Base-by-base conservation (phyloP, 1,284 basidiomycete species). In the Pisolithus thermaeus region DNA sequence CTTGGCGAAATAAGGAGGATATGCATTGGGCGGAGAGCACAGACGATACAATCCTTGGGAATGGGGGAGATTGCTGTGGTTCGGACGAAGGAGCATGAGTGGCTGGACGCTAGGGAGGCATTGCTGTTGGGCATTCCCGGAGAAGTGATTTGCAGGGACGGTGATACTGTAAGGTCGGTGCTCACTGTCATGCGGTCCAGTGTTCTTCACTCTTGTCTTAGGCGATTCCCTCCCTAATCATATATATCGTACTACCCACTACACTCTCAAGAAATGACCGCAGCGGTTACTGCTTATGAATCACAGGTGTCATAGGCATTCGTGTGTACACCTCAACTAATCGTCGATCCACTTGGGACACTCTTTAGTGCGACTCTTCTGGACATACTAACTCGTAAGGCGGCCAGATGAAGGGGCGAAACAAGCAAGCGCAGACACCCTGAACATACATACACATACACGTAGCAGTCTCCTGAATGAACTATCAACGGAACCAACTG, bases 11-110 rank as follows among this genome's bases (percentile, higher is more conserved):
- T 96, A 46, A 68, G 82, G 46, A 69, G 84, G 23, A 76, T 94
- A 49, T 90, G 90, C 57, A 83, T 81, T 22, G 91, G 85, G 20
- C 72, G 83, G 58, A 72, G 83, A 56, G 88, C 77, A 40, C 86
- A 83, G 70, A 84, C 74, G 3, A 73, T 92, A 27, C 82, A 81
- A 57, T 88, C 90, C 0, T 69, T 92, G 52, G 80, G 82, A 0
- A 79, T 95, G 76, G 92, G 92, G 22, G 93, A 95, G 70, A 83
- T 95, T 61, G 90, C 87, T 6, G 81, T 94, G 32, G 81, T 95
- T 28, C 78, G 74, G 63, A 92, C 87, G 45, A 78, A 70, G 69
- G 87, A 88, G 63, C 73, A 87, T 52, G 82, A 87, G 56, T 81
- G 78, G 78, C 35, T 80, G 50, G 79, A 81, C 58, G 79, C 79